Conservation (phyloP, 257 asterid genomes). For the Eustoma russellianum region DNA sequence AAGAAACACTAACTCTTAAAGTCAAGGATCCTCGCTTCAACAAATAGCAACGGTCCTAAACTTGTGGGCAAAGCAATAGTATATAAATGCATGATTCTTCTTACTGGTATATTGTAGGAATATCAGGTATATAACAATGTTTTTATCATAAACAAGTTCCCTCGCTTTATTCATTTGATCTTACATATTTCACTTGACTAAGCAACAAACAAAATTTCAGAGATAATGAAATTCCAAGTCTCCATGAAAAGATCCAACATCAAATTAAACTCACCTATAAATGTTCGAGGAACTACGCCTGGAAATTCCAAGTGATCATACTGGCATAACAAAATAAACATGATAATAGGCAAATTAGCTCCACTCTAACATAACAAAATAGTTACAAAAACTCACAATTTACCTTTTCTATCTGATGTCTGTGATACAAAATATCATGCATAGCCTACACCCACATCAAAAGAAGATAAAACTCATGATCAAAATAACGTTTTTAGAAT, state of each 20-base stretch:
- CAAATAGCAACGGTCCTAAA: neutral
- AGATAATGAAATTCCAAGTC: too few relatives aligned
- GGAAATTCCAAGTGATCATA: conserved; percentile 96
- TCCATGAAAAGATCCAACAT: neutral
- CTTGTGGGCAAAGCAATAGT: too few relatives aligned
- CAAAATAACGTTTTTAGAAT: conserved; percentile 5
- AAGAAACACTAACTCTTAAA: too few relatives aligned
- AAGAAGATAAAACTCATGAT: conserved; percentile 1
- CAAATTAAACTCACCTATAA: conserved; percentile 46
- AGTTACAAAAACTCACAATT: conserved; percentile 1
- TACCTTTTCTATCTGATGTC: conserved; percentile 69
- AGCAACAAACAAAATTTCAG: too few relatives aligned
- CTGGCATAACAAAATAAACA: conserved; percentile 28
- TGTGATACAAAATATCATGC: conserved; percentile 78
- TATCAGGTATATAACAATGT: neutral
- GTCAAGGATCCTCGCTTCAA: too few relatives aligned
- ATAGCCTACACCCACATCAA: conserved; percentile 47
- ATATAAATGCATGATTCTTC: too few relatives aligned
- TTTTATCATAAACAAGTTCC: too few relatives aligned
- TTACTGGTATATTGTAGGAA: too few relatives aligned
- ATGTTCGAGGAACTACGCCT: conserved; percentile 97
- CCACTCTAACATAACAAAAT: conserved; percentile 3
- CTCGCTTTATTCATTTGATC: neutral
- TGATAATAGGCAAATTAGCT: neutral
- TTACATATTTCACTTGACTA: neutral